Conservation (phyloP, 495 filamentous ascomycete species). For the Neurospora sp. region DNA sequence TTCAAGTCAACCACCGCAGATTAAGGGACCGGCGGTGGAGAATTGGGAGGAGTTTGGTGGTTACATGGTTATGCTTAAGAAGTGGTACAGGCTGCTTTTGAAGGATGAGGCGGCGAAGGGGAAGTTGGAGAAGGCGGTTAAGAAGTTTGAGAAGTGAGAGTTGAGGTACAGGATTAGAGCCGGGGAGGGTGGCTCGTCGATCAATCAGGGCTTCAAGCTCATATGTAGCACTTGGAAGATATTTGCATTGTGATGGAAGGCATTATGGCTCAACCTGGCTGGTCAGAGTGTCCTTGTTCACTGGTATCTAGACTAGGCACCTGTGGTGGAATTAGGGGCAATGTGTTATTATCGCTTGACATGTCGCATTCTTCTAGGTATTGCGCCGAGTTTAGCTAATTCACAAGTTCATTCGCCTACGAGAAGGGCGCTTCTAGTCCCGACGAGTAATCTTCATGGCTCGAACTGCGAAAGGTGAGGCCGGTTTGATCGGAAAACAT, state of each 20-base stretch:
- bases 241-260: background rate
- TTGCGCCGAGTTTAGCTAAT: background rate
- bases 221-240: background rate
- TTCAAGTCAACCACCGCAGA: slow-evolving; percentile 21
- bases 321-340: background rate
- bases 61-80: slow-evolving; percentile 24
- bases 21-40: slow-evolving; percentile 37
- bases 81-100: slow-evolving; percentile 29
- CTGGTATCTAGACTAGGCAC: background rate
- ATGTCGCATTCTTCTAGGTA: background rate
- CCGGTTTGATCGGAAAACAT: background rate
- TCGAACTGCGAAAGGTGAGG: background rate
- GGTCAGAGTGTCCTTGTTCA: background rate
- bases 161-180: background rate
- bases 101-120: slow-evolving; percentile 22
- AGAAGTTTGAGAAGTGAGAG: slow-evolving; percentile 24
- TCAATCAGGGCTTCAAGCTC: background rate
- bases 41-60: slow-evolving; percentile 25
- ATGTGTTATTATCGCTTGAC: background rate
- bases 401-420: background rate
- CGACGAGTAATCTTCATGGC: no score
- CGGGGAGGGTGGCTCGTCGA: background rate
- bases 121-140: slow-evolving; percentile 32
- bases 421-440: no score
- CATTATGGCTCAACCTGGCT: background rate